Base-by-base conservation (phyloP, 441 rosid species). In the Erysimum cheiri region DNA sequence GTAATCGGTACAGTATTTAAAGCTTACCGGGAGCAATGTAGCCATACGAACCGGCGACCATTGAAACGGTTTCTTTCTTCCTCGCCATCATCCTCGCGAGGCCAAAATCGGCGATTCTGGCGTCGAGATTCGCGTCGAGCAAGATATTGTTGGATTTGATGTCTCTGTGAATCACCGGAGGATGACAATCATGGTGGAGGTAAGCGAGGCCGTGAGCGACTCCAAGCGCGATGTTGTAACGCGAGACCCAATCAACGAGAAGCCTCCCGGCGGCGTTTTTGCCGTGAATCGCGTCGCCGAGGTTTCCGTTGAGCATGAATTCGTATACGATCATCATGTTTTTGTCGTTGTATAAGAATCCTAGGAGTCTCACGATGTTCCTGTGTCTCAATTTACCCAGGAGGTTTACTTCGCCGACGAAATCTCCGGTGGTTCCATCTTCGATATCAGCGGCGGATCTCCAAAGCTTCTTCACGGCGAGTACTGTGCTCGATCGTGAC, bases 391-490 rank as follows among this genome's bases (percentile, higher is more conserved):
- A 47, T 72, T 83, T 82, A 39, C 88, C 90, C 0, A 86, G 76
- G 9, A 84, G 80, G 69, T 80, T 81, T 54, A 86, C 90, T 62
- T 86, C 90, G 29, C 85, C 84, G 0, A 82, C 84, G 49, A 86
- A 79, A 72, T 84, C 86, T 5, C 80, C 79, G 26, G 82, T 83
- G 47, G 72, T 77, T 40, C 85, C 91, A 3, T 73, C 81, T 68
- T 92, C 90, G 6, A 85, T 69, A 33, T 88, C 91, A 13, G 77
- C 50, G 54, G 89, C 84, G 26, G 91, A 77, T 80, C 90, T 84
- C 98, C 96, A 88, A 9, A 92, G 78, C 84, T 88, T 92, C 77
- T 92, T 92, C 19, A 92, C 94, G 14, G 98, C 96, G 54, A 92
- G 88, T 0, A 82, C 81, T 15, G 84, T 73, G 73, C 31, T 76